Conservation (phyloP, 176 grass and related monocot species). For the Guadua angustifolia region DNA sequence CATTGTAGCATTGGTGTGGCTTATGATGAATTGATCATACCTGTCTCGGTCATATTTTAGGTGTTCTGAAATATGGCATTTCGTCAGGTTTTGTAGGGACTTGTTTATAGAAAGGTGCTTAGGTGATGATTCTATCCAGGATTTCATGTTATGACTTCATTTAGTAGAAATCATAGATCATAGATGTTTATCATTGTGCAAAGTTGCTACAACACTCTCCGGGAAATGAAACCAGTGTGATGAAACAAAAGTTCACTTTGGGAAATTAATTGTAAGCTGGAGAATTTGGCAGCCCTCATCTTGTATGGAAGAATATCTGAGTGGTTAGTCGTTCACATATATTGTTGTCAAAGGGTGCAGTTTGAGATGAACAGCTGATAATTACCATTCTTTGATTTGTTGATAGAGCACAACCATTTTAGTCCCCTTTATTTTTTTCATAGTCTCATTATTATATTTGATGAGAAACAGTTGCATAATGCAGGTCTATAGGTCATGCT, state of each 20-base stretch:
- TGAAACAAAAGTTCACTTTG: slow-evolving; percentile 17
- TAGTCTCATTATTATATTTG: slow-evolving; percentile 1
- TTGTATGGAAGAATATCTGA: background rate
- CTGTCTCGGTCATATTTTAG: background rate
- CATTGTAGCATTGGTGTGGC: background rate
- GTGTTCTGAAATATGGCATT: background rate
- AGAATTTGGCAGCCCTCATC: background rate
- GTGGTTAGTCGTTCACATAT: background rate
- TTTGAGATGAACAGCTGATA: background rate
- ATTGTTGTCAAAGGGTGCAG: background rate
- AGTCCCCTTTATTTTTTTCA: background rate
- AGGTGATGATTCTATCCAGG: background rate
- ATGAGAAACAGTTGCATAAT: background rate
- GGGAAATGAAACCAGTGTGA: background rate
- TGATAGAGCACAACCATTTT: background rate
- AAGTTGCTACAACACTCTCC: background rate
- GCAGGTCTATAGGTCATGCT: slow-evolving; percentile 10
- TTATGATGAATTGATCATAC: slow-evolving; percentile 6
- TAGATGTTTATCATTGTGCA: background rate
- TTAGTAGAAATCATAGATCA: background rate
- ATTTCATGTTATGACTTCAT: background rate
- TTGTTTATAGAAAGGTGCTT: slow-evolving; percentile 6
- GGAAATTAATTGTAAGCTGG: background rate
- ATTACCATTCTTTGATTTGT: background rate
- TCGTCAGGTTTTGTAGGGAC: background rate